Conservation (phyloP, 225 moss, liverwort and hornwort species). For the Sphagnum tenellum region DNA sequence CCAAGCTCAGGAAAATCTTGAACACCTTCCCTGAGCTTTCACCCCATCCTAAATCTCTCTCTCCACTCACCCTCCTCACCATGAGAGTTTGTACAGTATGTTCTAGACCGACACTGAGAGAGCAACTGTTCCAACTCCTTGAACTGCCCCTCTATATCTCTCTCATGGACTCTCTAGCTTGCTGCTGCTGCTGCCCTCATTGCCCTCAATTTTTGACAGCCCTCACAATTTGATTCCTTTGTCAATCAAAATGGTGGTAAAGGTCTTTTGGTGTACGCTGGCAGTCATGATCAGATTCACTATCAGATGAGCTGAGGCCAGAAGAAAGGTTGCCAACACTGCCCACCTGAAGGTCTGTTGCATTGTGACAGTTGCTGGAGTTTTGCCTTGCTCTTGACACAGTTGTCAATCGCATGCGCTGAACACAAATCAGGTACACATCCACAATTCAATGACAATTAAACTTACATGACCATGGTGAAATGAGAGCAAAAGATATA, state of each 20-base stretch:
- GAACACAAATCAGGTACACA: constrained; percentile 4
- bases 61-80: constrained; percentile 20
- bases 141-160: constrained; percentile 4
- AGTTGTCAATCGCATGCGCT: constrained; percentile 76
- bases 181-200: constrained; percentile 18
- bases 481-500: background rate
- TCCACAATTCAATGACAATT: background rate
- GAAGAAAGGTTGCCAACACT: constrained; percentile 96
- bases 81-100: constrained; percentile 8
- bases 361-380: constrained; percentile 51
- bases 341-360: constrained; percentile 58
- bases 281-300: constrained; percentile 87
- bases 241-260: constrained; percentile 11
- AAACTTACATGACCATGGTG: background rate
- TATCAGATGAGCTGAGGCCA: constrained; percentile 82
- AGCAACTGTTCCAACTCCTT: constrained; percentile 14
- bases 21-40: constrained; percentile 17
- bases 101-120: constrained; percentile 13
- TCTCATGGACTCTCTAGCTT: constrained; percentile 17
- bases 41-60: constrained; percentile 38
- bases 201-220: background rate
- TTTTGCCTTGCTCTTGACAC: constrained; percentile 48
- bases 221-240: constrained; percentile 7
- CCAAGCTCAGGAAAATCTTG: too few relatives aligned
- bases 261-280: constrained; percentile 31